Conservation (phyloP, 139 green algal species). For the Tetradesmus lagerheimii region DNA sequence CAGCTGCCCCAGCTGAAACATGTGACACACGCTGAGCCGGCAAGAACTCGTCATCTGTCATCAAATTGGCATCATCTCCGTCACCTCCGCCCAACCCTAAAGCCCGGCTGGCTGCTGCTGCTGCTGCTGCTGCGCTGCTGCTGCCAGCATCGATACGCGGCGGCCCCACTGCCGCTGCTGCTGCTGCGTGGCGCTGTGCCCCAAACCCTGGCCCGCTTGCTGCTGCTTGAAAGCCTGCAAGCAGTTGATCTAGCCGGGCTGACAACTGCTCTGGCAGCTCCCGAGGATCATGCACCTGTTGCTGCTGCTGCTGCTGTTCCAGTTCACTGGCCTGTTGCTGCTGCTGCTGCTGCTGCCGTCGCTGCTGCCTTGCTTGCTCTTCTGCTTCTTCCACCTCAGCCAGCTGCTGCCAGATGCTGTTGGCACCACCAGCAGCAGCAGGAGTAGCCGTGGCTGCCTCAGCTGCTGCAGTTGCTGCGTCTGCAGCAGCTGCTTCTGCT, state of each 20-base stretch:
- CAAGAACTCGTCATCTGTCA: slow-evolving; percentile 14
- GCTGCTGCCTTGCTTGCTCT: not conserved
- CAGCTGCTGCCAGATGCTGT: slow-evolving; percentile 16
- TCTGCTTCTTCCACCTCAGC: slow-evolving; percentile 26
- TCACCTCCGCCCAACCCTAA: not conserved
- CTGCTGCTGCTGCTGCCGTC: slow-evolving; percentile 32
- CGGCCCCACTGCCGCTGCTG: not conserved
- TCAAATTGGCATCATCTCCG: not conserved
- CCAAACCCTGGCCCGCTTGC: not conserved
- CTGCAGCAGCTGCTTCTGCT: not conserved
- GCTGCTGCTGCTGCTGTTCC: slow-evolving; percentile 19
- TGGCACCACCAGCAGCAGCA: not conserved
- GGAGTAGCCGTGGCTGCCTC: not conserved
- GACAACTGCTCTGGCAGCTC: slow-evolving; percentile 26
- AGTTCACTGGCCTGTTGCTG: not conserved
- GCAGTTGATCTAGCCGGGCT: slow-evolving; percentile 10
- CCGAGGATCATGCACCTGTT: not conserved
- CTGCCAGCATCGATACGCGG: not conserved
- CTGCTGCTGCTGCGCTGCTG: not conserved
- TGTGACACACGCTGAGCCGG: not conserved
- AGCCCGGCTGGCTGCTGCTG: not conserved
- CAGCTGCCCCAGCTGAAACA: not conserved
- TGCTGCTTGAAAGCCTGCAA: slow-evolving; percentile 24
- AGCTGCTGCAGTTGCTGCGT: slow-evolving; percentile 8
- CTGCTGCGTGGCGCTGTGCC: not conserved